Evolutionary conservation across 2,329 filamentous ascomycete species (phyloP).

Genomic region (Colletotrichum trifolii): DNA sequence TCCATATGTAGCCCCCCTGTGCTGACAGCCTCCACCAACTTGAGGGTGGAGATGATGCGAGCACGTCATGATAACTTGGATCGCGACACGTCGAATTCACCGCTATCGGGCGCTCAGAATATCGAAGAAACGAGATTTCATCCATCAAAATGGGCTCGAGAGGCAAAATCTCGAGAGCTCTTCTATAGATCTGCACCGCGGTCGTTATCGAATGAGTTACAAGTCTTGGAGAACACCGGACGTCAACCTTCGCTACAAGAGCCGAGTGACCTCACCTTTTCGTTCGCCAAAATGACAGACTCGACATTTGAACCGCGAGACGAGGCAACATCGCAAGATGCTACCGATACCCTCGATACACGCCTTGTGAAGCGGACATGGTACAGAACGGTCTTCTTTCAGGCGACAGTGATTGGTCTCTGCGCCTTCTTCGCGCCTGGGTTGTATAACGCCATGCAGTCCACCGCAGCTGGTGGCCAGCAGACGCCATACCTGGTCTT

Average conservation of each 20-base stretch:
- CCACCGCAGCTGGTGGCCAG: constrained; percentile 44
- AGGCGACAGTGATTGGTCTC: constrained; percentile 42
- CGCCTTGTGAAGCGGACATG: constrained; percentile 29
- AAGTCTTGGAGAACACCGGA: not conserved
- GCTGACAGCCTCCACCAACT: too few species aligned
- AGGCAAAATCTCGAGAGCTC: not conserved
- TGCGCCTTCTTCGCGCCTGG: constrained; percentile 44
- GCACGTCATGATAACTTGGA: constrained; percentile 27
- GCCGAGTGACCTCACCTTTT: too few species aligned
- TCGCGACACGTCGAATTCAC: constrained; percentile 14
- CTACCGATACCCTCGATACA: too few species aligned
- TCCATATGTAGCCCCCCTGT: too few species aligned
- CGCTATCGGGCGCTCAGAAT: not conserved
- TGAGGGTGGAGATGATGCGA: constrained; percentile 9
- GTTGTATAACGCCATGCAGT: constrained; percentile 46
- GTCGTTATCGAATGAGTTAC: not conserved
- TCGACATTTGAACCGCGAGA: not conserved
- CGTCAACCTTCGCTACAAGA: too few species aligned
- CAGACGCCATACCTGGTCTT: constrained; percentile 46
- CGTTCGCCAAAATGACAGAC: not conserved
- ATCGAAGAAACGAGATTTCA: not conserved
- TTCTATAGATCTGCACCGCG: too few species aligned
- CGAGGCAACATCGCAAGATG: not conserved
- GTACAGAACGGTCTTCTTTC: constrained; percentile 44
- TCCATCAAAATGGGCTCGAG: not conserved